Evolutionary conservation across 1,139 yeast species (phyloP), one percentile per base, ranked within the genome.

Genomic region (Tardiomyces digboiensis): DNA sequence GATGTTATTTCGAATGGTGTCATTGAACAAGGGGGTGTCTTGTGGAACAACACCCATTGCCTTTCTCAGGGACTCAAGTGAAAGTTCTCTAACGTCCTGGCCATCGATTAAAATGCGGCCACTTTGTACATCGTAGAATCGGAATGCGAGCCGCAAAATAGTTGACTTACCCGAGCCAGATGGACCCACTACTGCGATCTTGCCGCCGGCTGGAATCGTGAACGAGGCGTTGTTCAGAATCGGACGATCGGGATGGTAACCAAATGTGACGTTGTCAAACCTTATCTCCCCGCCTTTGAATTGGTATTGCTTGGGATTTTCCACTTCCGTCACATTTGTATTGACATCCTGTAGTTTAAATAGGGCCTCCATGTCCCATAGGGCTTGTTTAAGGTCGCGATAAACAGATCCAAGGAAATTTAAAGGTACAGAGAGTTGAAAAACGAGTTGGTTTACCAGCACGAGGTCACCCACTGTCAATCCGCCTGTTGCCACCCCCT

Each of bases 121-220:
- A 29, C 70, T 66, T 40, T 74, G 72, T 2, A 86, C 83, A 57
- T 91, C 98, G 62, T 88, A 91, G 60, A 89, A 89, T 57, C 99
- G 70, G 67, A 89, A 91, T 0, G 87, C 80, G 29, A 93, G 70
- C 55, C 91, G 72, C 53, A 91, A 67, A 33, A 91, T 77, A 0
- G 99, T 93, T 0, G 97, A 87, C 64, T 91, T 91, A 29, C 98
- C 99, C 55, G 91, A 80, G 2, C 97, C 97, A 19, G 93, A 81
- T 0, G 97, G 95, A 0, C 97, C 97, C 8, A 89, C 97, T 56
- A 89, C 76, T 2, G 97, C 97, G 14, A 88, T 91, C 55, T 85
- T 85, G 52, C 81, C 65, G 3, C 98, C 98, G 1, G 94, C 87
- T 2, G 97, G 97, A 43, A 93, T 85, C 1, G 81, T 77, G 58